Evolutionary conservation across 495 filamentous ascomycete species (phyloP).

Genomic region (Platismatia glauca): DNA sequence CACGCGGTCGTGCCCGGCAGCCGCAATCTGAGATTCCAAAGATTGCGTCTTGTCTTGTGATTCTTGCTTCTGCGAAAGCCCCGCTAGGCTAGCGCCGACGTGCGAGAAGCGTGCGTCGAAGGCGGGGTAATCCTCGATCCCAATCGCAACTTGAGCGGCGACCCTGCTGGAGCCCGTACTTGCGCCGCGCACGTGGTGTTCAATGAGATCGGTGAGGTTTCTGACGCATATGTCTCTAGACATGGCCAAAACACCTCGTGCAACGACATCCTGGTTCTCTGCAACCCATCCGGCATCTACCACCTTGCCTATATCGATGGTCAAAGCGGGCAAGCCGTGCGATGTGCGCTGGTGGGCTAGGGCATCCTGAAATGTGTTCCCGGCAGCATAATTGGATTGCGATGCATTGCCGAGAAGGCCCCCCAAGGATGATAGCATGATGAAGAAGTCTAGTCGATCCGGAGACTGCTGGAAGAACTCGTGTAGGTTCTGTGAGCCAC

Average conservation of each 20-base stretch:
- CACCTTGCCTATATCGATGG: slow-evolving; percentile 21
- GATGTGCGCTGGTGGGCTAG: slow-evolving; percentile 28
- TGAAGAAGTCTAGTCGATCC: slow-evolving; percentile 53
- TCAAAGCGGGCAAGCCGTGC: slow-evolving; percentile 23
- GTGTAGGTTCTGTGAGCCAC: slow-evolving; percentile 45
- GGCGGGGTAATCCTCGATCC: neutral
- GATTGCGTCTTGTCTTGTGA: neutral
- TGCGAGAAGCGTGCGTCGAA: slow-evolving; percentile 7
- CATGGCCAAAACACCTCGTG: neutral
- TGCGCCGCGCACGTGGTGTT: slow-evolving; percentile 26
- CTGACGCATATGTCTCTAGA: neutral
- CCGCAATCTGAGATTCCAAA: slow-evolving; percentile 9
- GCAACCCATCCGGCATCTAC: slow-evolving; percentile 16
- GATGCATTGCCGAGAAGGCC: slow-evolving; percentile 50
- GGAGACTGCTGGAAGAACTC: slow-evolving; percentile 22
- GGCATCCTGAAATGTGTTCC: slow-evolving; percentile 50
- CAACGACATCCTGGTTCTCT: neutral
- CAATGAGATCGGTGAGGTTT: slow-evolving; percentile 31
- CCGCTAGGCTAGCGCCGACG: slow-evolving; percentile 1
- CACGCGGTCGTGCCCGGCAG: neutral
- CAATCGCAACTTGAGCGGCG: slow-evolving; percentile 4
- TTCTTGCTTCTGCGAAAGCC: too few species aligned
- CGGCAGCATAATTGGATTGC: slow-evolving; percentile 57
- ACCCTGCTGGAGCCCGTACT: slow-evolving; percentile 11
- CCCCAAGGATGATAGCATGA: slow-evolving; percentile 53